A percentile compares a stretch with the other conserved stretches of the same genome.
Evolutionary conservation across 2,329 filamentous ascomycete genomes (phyloP).

Genomic region (Apiospora malaysiana): DNA sequence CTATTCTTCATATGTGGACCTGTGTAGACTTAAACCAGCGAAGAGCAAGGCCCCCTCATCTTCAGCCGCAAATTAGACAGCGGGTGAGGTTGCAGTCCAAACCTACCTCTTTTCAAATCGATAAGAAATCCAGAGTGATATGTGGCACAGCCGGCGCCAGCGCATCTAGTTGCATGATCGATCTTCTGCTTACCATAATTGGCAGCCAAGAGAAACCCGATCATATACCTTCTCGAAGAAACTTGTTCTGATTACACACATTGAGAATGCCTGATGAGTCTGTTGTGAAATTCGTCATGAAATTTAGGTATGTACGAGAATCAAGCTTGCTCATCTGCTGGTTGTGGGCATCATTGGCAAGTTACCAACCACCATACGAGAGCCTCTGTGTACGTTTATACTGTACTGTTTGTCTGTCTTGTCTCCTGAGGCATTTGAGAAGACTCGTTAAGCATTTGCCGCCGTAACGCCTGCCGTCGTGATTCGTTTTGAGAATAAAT

Average conservation of each 20-base stretch:
- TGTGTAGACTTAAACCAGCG: neutral
- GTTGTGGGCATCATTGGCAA: neutral
- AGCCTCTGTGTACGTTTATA: neutral
- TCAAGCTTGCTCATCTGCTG: neutral
- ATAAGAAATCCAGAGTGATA: neutral
- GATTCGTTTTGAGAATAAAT: neutral
- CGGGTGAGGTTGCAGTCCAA: neutral
- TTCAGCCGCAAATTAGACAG: neutral
- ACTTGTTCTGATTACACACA: too few species aligned
- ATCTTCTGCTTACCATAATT: neutral
- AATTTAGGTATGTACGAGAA: constrained; percentile 9
- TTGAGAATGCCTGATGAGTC: neutral
- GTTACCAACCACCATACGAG: neutral
- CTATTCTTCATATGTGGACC: too few species aligned
- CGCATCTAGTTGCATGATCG: neutral
- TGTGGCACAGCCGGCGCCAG: neutral
- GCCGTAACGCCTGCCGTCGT: constrained; percentile 2
- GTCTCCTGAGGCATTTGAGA: neutral
- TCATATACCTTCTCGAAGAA: neutral
- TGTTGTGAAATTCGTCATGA: neutral
- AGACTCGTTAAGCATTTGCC: neutral
- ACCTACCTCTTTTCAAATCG: neutral
- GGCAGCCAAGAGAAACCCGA: neutral
- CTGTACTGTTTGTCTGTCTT: neutral
- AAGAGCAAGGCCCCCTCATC: neutral